These are phyloP conservation scores for Aureobasidium subglaciale DNA, from an alignment of 2,329 filamentous ascomycete genomes.

Conservation along the genomic window DNA sequence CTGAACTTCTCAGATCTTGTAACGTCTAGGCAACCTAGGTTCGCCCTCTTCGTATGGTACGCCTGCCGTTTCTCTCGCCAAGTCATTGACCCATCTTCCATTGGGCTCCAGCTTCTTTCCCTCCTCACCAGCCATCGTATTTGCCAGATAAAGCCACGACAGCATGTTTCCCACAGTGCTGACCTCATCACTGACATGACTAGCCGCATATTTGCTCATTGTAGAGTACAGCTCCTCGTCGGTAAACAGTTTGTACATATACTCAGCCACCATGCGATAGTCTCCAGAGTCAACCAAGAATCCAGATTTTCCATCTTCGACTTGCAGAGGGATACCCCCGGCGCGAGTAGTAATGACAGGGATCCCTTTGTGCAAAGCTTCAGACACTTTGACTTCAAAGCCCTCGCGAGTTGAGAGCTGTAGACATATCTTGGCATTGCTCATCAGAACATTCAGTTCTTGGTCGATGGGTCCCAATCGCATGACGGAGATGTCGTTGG, in stretches of 20 bases:
- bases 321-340: conserved; percentile 75
- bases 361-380: conserved; percentile 71
- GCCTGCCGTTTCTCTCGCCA: conserved; percentile 60
- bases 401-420: conserved; percentile 77
- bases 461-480: conserved; percentile 73
- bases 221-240: conserved; percentile 54
- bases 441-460: conserved; percentile 68
- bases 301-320: conserved; percentile 63
- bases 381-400: conserved; percentile 81
- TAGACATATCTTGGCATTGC: conserved; percentile 64
- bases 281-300: conserved; percentile 69
- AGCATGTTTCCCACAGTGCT: conserved; percentile 73
- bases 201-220: conserved; percentile 40
- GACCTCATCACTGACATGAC: conserved; percentile 71
- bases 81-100: conserved; percentile 64
- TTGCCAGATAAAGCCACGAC: conserved; percentile 70
- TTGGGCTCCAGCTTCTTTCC: conserved; percentile 52
- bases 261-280: conserved; percentile 58
- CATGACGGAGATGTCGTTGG: conserved; percentile 59
- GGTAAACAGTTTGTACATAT: conserved; percentile 60
- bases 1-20: conserved; percentile 16
- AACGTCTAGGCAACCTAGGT: conserved; percentile 49
- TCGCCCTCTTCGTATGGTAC: conserved; percentile 53
- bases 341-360: conserved; percentile 69
- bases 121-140: conserved; percentile 49